A percentile compares a stretch with the other conserved stretches of the same genome.
Evolutionary conservation across 768 basidiomycete genomes (phyloP).

Genomic region (Boletus tomentosulus): DNA sequence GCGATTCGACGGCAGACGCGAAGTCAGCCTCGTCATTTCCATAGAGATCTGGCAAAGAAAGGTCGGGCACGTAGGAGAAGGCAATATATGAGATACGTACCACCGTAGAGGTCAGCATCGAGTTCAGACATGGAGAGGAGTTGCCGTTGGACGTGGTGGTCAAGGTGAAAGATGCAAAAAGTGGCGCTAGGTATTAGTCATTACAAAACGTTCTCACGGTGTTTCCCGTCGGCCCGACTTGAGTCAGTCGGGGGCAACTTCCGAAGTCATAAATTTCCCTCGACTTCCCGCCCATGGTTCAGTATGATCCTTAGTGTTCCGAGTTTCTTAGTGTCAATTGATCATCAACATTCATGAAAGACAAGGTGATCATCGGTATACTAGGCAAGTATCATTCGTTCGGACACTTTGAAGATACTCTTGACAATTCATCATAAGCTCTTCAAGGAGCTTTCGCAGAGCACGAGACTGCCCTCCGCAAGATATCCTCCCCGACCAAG

Average conservation of each 20-base stretch:
- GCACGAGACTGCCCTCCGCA: conserved; percentile 70
- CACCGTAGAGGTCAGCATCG: conserved; percentile 88
- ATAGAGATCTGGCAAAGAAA: conserved; percentile 56
- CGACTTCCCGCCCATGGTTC: neutral
- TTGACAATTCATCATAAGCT: conserved; percentile 42
- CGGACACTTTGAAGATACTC: neutral
- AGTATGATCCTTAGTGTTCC: neutral
- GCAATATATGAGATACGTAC: conserved; percentile 36
- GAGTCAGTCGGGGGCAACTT: neutral
- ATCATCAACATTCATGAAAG: conserved; percentile 7
- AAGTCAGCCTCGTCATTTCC: conserved; percentile 58
- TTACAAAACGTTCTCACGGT: conserved; percentile 22
- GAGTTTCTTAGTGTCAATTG: neutral
- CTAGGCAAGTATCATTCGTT: conserved; percentile 38
- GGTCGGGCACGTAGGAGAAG: neutral
- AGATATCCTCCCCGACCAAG: conserved; percentile 43
- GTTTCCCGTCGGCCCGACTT: conserved; percentile 15
- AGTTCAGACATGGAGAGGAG: conserved; percentile 62
- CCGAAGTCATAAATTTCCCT: neutral
- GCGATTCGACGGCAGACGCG: conserved; percentile 41
- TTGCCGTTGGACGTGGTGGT: conserved; percentile 26
- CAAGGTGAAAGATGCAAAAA: conserved; percentile 33
- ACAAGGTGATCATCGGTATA: conserved; percentile 41
- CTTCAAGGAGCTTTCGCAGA: conserved; percentile 92
- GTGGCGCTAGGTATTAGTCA: conserved; percentile 25